Base-by-base conservation (phyloP, 441 rosid species). In the Bruguiera hainesii region DNA sequence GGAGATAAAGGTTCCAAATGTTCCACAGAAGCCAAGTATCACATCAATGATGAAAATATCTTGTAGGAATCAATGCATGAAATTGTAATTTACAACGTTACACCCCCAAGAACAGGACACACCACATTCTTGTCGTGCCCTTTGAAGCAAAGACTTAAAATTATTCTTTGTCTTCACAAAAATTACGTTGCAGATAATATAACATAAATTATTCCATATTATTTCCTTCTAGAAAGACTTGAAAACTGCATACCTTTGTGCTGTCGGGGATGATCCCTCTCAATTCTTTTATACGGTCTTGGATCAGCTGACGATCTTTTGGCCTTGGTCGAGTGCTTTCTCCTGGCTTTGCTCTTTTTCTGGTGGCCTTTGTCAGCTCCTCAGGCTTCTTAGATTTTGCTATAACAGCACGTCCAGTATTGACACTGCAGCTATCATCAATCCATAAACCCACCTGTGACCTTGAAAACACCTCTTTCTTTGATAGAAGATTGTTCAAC, bases 291-390 rank as follows among this genome's bases (percentile, higher is more conserved):
- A 91, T 81, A 51, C 88, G 93, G 67, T 94, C 98, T 82, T 91
- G 97, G 75, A 94, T 89, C 89, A 81, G 86, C 74, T 94, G 99
- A 57, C 97, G 96, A 66, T 94, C 99, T 79, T 91, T 91, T 15
- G 99, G 99, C 85, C 98, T 88, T 31, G 97, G 96, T 57, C 88
- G 82, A 55, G 83, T 81, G 70, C 90, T 86, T 78, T 91, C 96
- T 48, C 97, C 97, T 19, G 93, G 86, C 56, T 85, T 86, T 64
- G 89, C 91, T 75, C 94, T 84, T 75, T 85, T 94, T 82, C 69
- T 86, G 33, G 74, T 66, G 57, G 76, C 65, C 79, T 85, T 88
- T 55, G 66, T 67, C 25, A 81, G 82, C 60, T 82, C 89, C 73
- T 89, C 90, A 5, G 75, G 71, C 64, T 87, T 87, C 83, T 74